Evolutionary conservation across 2,329 filamentous ascomycete genomes (phyloP).

Genomic region (Alternaria rosae): DNA sequence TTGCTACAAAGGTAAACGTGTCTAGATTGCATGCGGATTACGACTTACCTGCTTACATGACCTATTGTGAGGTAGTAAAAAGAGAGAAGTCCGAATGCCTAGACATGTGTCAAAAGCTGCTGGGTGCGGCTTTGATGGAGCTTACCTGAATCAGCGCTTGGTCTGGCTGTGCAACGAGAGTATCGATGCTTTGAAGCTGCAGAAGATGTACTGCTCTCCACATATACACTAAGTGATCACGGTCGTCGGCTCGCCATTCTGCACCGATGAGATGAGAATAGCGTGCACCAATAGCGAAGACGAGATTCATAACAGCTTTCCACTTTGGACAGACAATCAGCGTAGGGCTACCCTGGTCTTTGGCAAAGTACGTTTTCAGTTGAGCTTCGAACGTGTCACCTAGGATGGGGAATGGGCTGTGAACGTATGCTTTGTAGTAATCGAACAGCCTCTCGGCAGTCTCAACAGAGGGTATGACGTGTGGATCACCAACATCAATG

Average conservation of each 20-base stretch:
- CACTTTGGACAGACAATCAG: constrained; percentile 24
- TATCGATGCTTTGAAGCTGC: constrained; percentile 29
- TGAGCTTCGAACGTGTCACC: constrained; percentile 15
- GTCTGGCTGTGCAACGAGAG: constrained; percentile 34
- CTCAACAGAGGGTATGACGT: constrained; percentile 34
- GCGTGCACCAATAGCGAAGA: constrained; percentile 51
- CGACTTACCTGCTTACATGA: constrained; percentile 49
- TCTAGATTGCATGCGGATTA: not conserved
- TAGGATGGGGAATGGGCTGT: constrained; percentile 34
- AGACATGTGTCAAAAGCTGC: constrained; percentile 18
- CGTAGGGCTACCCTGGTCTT: constrained; percentile 1
- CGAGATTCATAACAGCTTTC: constrained; percentile 47
- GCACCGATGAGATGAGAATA: constrained; percentile 39
- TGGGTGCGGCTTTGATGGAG: not conserved
- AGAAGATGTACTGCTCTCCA: constrained; percentile 25
- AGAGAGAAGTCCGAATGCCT: constrained; percentile 44
- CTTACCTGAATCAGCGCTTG: constrained; percentile 23
- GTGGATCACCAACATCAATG: constrained; percentile 22
- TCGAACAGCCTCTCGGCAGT: constrained; percentile 36
- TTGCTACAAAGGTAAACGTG: constrained; percentile 1
- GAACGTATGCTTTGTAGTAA: constrained; percentile 38
- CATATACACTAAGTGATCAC: constrained; percentile 46
- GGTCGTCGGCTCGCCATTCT: constrained; percentile 24
- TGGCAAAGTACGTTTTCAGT: constrained; percentile 7
- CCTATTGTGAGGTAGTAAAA: constrained; percentile 49